A percentile compares a stretch with the other conserved stretches of the same genome.
Evolutionary conservation across 2,329 filamentous ascomycete genomes (phyloP).

Genomic region (Lizonia empirigonia): DNA sequence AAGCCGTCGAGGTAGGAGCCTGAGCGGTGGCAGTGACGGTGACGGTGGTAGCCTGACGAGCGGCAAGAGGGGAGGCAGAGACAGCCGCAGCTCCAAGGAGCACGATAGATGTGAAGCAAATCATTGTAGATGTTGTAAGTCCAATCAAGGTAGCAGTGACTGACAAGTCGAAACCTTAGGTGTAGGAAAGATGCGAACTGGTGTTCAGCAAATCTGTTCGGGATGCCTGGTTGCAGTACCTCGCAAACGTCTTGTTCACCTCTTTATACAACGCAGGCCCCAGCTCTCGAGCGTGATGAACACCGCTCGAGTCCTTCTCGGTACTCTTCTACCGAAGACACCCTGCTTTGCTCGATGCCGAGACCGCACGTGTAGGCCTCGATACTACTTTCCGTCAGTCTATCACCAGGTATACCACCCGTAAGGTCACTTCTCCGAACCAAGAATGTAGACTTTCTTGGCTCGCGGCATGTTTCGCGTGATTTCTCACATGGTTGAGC

Average conservation of each 20-base stretch:
- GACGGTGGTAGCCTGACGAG: slow-evolving; percentile 29
- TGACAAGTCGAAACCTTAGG: slow-evolving; percentile 6
- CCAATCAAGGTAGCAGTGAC: slow-evolving; percentile 1
- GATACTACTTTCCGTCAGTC: slow-evolving; percentile 11
- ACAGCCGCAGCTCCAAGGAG: slow-evolving; percentile 36
- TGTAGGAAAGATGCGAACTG: slow-evolving; percentile 21
- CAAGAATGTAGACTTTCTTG: slow-evolving; percentile 24
- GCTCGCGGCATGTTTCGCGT: slow-evolving; percentile 20
- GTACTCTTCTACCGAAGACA: slow-evolving; percentile 26
- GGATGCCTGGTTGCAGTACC: slow-evolving; percentile 28
- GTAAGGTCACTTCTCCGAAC: slow-evolving; percentile 16
- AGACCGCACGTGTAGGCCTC: slow-evolving; percentile 24
- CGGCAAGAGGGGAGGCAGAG: slow-evolving; percentile 35
- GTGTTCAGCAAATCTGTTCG: slow-evolving; percentile 22
- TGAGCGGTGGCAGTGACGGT: slow-evolving; percentile 28
- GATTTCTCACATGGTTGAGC: slow-evolving; percentile 18
- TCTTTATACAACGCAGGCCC: slow-evolving; percentile 28
- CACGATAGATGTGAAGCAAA: slow-evolving; percentile 28
- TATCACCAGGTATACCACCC: slow-evolving; percentile 13
- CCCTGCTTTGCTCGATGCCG: slow-evolving; percentile 15
- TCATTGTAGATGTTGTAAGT: slow-evolving; percentile 26
- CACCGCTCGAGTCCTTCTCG: slow-evolving; percentile 10
- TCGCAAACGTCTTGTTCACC: slow-evolving; percentile 17
- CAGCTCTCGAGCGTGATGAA: background rate
- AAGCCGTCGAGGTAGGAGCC: slow-evolving; percentile 30